Conservation (phyloP, 1,139 yeast species). For the Pichia sp. region DNA sequence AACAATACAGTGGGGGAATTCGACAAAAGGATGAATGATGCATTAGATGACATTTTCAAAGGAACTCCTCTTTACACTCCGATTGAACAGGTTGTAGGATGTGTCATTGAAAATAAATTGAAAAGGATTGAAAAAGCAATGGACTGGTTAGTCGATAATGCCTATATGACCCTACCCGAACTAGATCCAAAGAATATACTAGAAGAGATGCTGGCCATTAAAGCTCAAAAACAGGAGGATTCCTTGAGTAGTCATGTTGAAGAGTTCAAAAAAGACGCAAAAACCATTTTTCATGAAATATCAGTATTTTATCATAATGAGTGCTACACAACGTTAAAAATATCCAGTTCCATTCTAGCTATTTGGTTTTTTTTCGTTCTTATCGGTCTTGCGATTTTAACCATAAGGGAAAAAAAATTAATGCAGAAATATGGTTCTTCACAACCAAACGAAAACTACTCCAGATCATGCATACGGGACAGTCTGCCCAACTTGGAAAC, state of each 20-base stretch:
- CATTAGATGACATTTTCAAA: conserved; percentile 52
- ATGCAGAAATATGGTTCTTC: background rate
- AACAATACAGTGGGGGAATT: conserved; percentile 48
- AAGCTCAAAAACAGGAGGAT: conserved; percentile 6
- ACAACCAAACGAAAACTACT: background rate
- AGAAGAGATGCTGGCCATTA: conserved; percentile 4
- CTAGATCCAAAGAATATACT: conserved; percentile 28
- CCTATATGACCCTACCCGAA: conserved; percentile 53
- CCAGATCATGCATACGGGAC: no score
- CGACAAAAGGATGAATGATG: conserved; percentile 42
- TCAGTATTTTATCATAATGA: conserved; percentile 29
- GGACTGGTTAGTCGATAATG: conserved; percentile 66
- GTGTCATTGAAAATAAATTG: conserved; percentile 71
- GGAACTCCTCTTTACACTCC: conserved; percentile 61
- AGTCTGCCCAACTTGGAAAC: background rate
- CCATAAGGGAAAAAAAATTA: conserved; percentile 8
- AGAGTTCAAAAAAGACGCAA: conserved; percentile 23
- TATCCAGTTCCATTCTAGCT: conserved; percentile 36
- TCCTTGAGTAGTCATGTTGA: conserved; percentile 11
- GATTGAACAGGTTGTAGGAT: conserved; percentile 58
- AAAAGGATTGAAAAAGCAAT: conserved; percentile 59
- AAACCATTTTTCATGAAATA: conserved; percentile 20
- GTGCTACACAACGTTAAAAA: conserved; percentile 36
- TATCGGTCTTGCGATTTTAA: conserved; percentile 28
- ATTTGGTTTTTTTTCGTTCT: conserved; percentile 42